phyloP scores from a whole-genome alignment of 2,329 filamentous ascomycete genomes.

The Gaeumannomyces sp. region DNA sequence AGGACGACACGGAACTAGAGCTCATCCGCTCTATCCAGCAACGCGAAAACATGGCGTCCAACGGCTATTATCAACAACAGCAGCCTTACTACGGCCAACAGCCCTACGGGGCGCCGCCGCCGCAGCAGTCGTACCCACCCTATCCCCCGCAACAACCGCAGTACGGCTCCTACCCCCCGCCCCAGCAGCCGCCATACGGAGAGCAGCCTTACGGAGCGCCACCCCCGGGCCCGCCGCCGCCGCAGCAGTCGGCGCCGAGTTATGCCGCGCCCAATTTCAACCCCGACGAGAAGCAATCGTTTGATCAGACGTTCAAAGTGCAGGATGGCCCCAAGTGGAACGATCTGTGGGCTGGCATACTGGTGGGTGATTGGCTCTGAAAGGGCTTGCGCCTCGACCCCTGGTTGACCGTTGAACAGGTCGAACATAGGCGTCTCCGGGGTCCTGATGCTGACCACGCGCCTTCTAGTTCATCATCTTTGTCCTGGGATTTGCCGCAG shows the following conservation, averaged over 20 bases:
- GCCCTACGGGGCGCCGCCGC: conserved; percentile 3
- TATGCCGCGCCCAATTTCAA: conserved; percentile 17
- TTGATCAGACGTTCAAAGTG: conserved; percentile 77
- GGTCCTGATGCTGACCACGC: background rate
- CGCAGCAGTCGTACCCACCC: conserved; percentile 5
- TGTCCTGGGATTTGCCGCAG: conserved; percentile 17
- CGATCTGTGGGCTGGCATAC: conserved; percentile 79
- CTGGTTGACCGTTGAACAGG: background rate
- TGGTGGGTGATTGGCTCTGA: conserved; percentile 45
- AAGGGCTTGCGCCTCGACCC: too few species aligned
- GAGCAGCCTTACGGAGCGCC: background rate
- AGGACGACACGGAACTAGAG: conserved; percentile 1
- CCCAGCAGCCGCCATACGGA: background rate
- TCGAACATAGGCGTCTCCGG: background rate
- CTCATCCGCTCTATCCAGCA: background rate
- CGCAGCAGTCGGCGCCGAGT: background rate
- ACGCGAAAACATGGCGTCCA: conserved; percentile 6
- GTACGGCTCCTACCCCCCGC: background rate
- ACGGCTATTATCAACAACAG: conserved; percentile 8
- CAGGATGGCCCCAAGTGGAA: conserved; percentile 75
- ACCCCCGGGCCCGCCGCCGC: conserved; percentile 4
- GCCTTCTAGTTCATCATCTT: conserved; percentile 19
- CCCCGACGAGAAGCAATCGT: conserved; percentile 46
- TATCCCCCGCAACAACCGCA: conserved; percentile 2
- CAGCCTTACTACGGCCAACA: conserved; percentile 4